Evolutionary conservation across 495 filamentous ascomycete genomes (phyloP), one percentile per base, ranked within the genome.

Genomic region (Tuber brumale): DNA sequence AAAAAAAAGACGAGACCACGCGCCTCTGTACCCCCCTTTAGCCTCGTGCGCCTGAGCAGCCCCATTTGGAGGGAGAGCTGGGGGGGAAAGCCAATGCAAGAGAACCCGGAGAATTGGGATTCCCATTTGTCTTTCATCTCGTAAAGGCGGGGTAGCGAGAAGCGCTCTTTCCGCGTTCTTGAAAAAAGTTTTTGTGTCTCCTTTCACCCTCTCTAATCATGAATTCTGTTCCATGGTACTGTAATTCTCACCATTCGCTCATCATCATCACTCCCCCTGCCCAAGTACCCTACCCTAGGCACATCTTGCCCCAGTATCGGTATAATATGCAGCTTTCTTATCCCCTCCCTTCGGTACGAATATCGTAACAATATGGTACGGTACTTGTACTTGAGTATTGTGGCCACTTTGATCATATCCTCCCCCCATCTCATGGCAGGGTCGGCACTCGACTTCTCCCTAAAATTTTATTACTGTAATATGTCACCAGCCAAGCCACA

Each of bases 71-170:
- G 57, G 48, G 35, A 76, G 44, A 46, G 45, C 27, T 72, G 76
- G 70, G 45, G 41, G 41, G 70, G 23, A 23, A 57, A 23, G 23
- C 48, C 48, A 35, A 35, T 35, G 27, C 57, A 66, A 66, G 31
- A 35, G 37, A 66, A 44, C 76, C 76, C 39, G 48, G 45, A 75
- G 74, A 76, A 77, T 78, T 51, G 75, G 73, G 76, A 18, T 31
- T 66, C 27, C 27, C 57, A 66, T 66, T 66, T 66, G 57, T 66
- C 57, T 80, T 80, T 70, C 77, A 80, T 80, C 73, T 80, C 77
- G 78, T 80, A 80, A 80, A 79, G 76, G 78, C 78, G 78, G 78
- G 78, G 78, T 80, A 80, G 78, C 14, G 70, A 71, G 76, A 79
- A 80, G 78, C 78, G 78, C 78, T 79, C 71, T 74, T 79, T 75